A percentile compares a stretch with the other conserved stretches of the same genome.
Evolutionary conservation across 768 basidiomycete genomes (phyloP).

Genomic region (Myochromella boudieri): DNA sequence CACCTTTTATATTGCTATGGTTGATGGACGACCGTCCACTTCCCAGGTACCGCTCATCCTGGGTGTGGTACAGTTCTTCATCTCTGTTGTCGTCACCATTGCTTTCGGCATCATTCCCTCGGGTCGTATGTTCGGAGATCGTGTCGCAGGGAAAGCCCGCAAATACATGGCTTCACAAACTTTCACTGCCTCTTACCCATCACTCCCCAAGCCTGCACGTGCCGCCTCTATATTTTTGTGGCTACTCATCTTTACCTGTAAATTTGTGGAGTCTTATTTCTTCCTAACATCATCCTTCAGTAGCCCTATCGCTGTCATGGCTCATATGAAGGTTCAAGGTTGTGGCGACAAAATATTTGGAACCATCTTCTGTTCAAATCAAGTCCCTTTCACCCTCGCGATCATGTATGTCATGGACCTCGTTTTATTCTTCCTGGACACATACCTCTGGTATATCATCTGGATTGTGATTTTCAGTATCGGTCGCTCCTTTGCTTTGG

Average conservation of each 20-base stretch:
- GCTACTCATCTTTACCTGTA: constrained; percentile 94
- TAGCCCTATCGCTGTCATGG: constrained; percentile 95
- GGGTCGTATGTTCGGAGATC: constrained; percentile 97
- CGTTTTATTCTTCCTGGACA: constrained; percentile 97
- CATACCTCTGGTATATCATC: constrained; percentile 99
- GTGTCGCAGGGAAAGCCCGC: constrained; percentile 94
- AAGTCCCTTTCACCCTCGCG: constrained; percentile 90
- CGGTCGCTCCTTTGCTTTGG: constrained; percentile 85
- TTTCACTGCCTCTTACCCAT: constrained; percentile 96
- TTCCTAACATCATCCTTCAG: constrained; percentile 98
- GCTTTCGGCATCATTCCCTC: constrained; percentile 90
- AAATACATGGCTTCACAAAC: constrained; percentile 99
- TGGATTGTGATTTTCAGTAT: constrained; percentile 97
- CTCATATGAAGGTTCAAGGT: constrained; percentile 87
- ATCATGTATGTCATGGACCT: constrained; percentile 99
- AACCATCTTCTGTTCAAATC: constrained; percentile 78
- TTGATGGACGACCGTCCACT: constrained; percentile 62
- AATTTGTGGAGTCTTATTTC: constrained; percentile 96
- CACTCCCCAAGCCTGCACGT: constrained; percentile 69
- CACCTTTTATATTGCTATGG: constrained; percentile 88
- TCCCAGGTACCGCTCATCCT: constrained; percentile 84
- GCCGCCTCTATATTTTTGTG: constrained; percentile 85
- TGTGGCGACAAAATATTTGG: constrained; percentile 89
- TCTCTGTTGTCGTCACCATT: constrained; percentile 81
- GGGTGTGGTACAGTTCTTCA: constrained; percentile 90